Conservation (phyloP, 495 filamentous ascomycete genomes). For the Delitschia confertaspora region DNA sequence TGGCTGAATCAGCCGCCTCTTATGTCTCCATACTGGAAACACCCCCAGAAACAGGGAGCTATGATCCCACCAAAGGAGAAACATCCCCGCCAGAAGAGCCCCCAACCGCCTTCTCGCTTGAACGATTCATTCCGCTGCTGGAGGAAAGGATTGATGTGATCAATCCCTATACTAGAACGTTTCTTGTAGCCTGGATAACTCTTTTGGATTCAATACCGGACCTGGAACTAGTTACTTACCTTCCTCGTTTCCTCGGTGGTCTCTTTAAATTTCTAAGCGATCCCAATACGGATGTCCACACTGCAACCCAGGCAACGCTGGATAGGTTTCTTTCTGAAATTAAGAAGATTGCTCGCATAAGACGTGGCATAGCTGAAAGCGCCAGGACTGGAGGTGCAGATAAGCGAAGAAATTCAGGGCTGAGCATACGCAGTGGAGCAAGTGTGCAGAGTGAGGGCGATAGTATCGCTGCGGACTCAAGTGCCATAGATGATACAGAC, state of each 20-base stretch:
- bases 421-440: slow-evolving; percentile 44
- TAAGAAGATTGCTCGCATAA: slow-evolving; percentile 84
- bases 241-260: slow-evolving; percentile 86
- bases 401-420: slow-evolving; percentile 54
- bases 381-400: slow-evolving; percentile 59
- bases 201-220: slow-evolving; percentile 95
- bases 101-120: slow-evolving; percentile 87
- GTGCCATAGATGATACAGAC: slow-evolving; percentile 33
- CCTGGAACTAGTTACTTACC: slow-evolving; percentile 82
- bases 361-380: slow-evolving; percentile 85
- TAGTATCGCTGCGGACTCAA: slow-evolving; percentile 14
- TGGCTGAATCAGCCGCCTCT: slow-evolving; percentile 89
- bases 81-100: slow-evolving; percentile 36
- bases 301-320: slow-evolving; percentile 79
- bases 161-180: slow-evolving; percentile 88
- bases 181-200: slow-evolving; percentile 93
- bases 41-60: slow-evolving; percentile 44
- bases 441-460: slow-evolving; percentile 17
- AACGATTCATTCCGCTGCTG: slow-evolving; percentile 83
- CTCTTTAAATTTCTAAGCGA: slow-evolving; percentile 89
- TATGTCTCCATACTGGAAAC: slow-evolving; percentile 80
- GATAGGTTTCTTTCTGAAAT: slow-evolving; percentile 91
- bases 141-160: slow-evolving; percentile 88
- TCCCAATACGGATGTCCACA: slow-evolving; percentile 83
- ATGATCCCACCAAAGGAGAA: slow-evolving; percentile 42